phyloP scores from a whole-genome alignment of 2,329 filamentous ascomycete species.

The Fusarium compactum region DNA sequence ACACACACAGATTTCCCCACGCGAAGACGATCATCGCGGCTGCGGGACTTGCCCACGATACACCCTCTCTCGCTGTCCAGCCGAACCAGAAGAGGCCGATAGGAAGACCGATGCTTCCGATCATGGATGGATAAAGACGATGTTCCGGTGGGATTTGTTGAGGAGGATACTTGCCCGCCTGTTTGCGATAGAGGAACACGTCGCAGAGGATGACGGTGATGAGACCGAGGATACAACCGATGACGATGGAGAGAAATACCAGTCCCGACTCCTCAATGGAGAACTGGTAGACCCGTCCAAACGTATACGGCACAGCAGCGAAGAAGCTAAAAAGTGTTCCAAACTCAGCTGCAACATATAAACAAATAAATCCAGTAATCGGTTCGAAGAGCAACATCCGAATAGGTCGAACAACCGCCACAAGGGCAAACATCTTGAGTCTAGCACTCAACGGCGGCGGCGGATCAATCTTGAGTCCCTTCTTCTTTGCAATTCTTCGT shows the following conservation, averaged over 20 bases:
- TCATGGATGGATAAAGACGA: constrained; percentile 69
- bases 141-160: constrained; percentile 64
- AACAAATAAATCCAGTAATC: constrained; percentile 67
- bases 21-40: constrained; percentile 67
- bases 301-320: constrained; percentile 63
- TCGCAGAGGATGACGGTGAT: constrained; percentile 58
- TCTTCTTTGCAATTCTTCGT: constrained; percentile 53
- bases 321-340: constrained; percentile 67
- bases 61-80: constrained; percentile 62
- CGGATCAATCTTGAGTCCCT: constrained; percentile 47
- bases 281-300: constrained; percentile 60
- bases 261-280: constrained; percentile 56
- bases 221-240: constrained; percentile 60
- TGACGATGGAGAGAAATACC: constrained; percentile 60
- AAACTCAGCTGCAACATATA: constrained; percentile 65
- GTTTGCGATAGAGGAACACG: constrained; percentile 56
- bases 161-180: constrained; percentile 50
- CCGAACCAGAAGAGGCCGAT: constrained; percentile 70
- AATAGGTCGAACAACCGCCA: constrained; percentile 63
- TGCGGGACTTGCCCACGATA: constrained; percentile 64
- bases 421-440: constrained; percentile 53
- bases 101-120: constrained; percentile 66
- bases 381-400: constrained; percentile 72
- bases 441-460: constrained; percentile 42
- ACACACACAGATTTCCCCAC: constrained; percentile 71